Percentiles rank a stretch among this genome's conserved stretches.
These are phyloP conservation scores for Fusarium sp. DNA, from an alignment of 2,329 filamentous ascomycete species.

Conservation along the genomic window DNA sequence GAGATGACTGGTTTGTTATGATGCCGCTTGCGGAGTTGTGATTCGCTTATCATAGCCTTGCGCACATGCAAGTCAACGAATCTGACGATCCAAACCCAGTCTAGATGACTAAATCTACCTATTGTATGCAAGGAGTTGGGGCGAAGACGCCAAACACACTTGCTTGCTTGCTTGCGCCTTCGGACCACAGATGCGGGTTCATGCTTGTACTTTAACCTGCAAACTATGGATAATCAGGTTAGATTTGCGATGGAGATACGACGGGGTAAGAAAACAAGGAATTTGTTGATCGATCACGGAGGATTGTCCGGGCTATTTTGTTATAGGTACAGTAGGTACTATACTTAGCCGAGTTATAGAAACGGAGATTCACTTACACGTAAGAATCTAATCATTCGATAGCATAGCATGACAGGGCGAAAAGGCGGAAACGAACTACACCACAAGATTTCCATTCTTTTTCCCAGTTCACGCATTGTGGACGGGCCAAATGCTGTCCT, in stretches of 20 bases:
- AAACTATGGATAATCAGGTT: neutral
- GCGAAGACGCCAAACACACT: conserved; percentile 29
- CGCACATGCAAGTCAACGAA: conserved; percentile 44
- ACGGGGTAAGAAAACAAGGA: conserved; percentile 25
- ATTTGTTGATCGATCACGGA: conserved; percentile 5
- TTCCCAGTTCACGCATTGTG: conserved; percentile 28
- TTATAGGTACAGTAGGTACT: conserved; percentile 10
- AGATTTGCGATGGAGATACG: conserved; percentile 2
- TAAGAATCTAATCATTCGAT: conserved; percentile 29
- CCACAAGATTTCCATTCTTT: conserved; percentile 21
- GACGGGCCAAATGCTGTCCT: conserved; percentile 36
- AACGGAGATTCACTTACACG: conserved; percentile 8
- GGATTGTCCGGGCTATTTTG: neutral
- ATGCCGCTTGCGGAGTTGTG: conserved; percentile 17
- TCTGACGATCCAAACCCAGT: conserved; percentile 7
- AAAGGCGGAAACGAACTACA: conserved; percentile 21
- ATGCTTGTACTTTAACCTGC: conserved; percentile 24
- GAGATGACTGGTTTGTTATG: conserved; percentile 23
- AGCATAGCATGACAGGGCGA: neutral
- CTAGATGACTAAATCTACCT: neutral
- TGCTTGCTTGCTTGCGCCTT: conserved; percentile 10
- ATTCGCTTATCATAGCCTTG: conserved; percentile 35
- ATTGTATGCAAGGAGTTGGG: conserved; percentile 37
- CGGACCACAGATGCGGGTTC: conserved; percentile 34
- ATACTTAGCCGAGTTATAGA: conserved; percentile 9